These are phyloP conservation scores for Crataegus laevigata DNA, from an alignment of 306 rosid species.

Conservation along the genomic window DNA sequence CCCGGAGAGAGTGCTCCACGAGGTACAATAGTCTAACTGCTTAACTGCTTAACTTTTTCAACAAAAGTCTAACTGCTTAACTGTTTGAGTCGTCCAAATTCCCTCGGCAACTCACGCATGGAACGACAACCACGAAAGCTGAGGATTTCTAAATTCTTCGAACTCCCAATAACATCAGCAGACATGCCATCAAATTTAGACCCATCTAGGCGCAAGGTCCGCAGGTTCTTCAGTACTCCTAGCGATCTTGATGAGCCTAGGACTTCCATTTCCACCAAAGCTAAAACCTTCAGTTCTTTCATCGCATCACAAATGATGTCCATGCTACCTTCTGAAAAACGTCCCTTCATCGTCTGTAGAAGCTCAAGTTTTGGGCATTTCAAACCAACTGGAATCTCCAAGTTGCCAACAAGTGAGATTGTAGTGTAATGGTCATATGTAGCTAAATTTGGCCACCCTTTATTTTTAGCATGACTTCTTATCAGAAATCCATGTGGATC, in stretches of 20 bases:
- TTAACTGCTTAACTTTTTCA: too few relatives aligned
- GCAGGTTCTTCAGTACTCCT: background rate
- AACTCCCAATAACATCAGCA: background rate
- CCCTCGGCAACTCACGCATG: background rate
- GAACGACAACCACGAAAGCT: fast-evolving
- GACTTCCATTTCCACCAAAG: fast-evolving
- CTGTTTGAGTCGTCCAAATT: background rate
- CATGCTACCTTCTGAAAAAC: background rate
- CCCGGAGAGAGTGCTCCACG: too few relatives aligned
- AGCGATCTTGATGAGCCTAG: background rate
- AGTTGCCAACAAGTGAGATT: background rate
- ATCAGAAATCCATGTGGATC: background rate
- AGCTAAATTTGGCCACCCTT: background rate
- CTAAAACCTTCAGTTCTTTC: background rate
- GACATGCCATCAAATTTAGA: fast-evolving
- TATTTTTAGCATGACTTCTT: background rate
- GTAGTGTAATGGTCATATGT: background rate
- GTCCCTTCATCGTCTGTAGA: fast-evolving
- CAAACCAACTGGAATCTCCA: background rate
- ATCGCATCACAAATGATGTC: background rate
- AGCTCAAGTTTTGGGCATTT: background rate
- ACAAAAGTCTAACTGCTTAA: too few relatives aligned
- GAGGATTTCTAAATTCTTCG: background rate
- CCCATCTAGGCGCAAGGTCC: background rate
- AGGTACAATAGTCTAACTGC: too few relatives aligned